Evolutionary conservation across 352 stramenopile species (phyloP).

Genomic region (Pythium scleroteichum): DNA sequence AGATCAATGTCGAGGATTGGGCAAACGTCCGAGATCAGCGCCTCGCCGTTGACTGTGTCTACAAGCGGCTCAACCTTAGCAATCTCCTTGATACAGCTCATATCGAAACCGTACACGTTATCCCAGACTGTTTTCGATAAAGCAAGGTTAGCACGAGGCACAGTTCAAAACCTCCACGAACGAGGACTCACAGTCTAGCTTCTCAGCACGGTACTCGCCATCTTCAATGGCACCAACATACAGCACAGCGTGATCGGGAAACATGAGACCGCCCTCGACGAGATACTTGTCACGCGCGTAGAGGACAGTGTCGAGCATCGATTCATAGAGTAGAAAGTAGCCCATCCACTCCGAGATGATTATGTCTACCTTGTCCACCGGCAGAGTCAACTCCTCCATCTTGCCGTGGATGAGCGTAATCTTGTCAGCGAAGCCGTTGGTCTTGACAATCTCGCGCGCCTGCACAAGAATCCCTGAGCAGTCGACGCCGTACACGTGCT

Average conservation of each 20-base stretch:
- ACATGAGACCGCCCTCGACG: conserved; percentile 91
- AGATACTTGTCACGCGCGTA: conserved; percentile 97
- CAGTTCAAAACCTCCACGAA: neutral
- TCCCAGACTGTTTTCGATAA: conserved; percentile 91
- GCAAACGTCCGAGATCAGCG: conserved; percentile 89
- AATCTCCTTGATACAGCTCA: conserved; percentile 98
- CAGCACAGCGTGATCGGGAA: conserved; percentile 96
- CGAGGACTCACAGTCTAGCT: conserved; percentile 83
- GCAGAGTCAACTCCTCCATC: conserved; percentile 91
- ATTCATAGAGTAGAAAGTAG: conserved; percentile 98
- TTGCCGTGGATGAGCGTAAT: conserved; percentile 97
- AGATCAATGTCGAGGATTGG: conserved; percentile 94
- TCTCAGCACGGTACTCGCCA: conserved; percentile 92
- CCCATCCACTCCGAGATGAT: conserved; percentile 99
- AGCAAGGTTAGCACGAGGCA: conserved; percentile 10
- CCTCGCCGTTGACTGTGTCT: conserved; percentile 94
- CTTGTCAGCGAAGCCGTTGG: conserved; percentile 92
- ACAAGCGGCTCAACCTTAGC: conserved; percentile 97
- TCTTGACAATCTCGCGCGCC: conserved; percentile 93
- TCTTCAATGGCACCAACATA: conserved; percentile 97
- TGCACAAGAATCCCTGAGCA: conserved; percentile 95
- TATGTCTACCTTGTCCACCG: conserved; percentile 94
- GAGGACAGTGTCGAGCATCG: conserved; percentile 97
- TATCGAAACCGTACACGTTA: conserved; percentile 99
- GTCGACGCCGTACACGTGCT: conserved; percentile 94